Base-by-base conservation (phyloP, 148 eudicot genomes). In the Linanthus parryae region DNA sequence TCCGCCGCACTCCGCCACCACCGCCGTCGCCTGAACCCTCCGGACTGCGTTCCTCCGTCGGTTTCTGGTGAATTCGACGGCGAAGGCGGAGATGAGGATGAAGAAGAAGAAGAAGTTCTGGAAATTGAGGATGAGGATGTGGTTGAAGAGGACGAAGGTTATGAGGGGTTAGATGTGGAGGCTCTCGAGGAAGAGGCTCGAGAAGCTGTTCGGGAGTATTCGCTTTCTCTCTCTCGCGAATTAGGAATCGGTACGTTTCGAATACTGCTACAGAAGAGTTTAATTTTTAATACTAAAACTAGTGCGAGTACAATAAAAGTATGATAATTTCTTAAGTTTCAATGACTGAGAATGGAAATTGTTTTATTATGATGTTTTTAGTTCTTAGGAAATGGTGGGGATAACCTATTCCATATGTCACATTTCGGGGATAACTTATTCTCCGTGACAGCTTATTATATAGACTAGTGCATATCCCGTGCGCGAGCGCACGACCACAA, bases 111-210 rank as follows among this genome's bases (percentile, higher is more conserved):
- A 0, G 75, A 56, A 0, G 54, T 48, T 13, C 69, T 65, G 34
- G 79, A 75, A 22, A 20, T 50, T 33, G 57, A 58, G 25, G 72
- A 65, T 17, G 50, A 55, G 4, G 82, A 72, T 7, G 67, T 63
- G n/a, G 73, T 64, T 24, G 84, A 37, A 0, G 71, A 61, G 16
- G 84, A 82, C 5, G 58, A 13, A 0, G 64, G 41, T 37, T 69
- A 66, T 25, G 80, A 61, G 28, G 55, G 38, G 3, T 13, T 84
- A n/a, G 83, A 90, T 61, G 77, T 61, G 33, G 73, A 78, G 10
- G 88, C 67, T 56, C 78, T 90, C 43, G 88, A 90, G 58, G 67
- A 48, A 50, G 92, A 85, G 68, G 97, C 97, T 5, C 59, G 37
- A 59, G 55, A 37, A 24, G 78, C 61, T 3, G 85, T 64, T 42